phyloP scores from a whole-genome alignment of 2,329 filamentous ascomycete genomes.

The Leptographium lundbergii region DNA sequence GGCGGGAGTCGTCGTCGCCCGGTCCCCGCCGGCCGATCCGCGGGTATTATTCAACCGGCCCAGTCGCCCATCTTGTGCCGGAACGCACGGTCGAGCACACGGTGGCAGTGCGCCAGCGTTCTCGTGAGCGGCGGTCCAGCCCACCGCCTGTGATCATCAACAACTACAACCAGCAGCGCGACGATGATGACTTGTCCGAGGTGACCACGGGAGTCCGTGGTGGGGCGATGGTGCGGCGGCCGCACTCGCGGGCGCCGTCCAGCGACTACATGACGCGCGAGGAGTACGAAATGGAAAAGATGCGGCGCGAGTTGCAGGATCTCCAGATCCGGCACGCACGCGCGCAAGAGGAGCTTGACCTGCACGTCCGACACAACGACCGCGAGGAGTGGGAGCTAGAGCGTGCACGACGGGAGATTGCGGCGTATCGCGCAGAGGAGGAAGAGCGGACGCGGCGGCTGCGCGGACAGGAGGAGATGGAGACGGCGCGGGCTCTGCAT shows the following conservation, averaged over 20 bases:
- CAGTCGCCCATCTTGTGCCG: conserved; percentile 28
- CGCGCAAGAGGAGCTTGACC: conserved; percentile 30
- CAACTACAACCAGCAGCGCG: conserved; percentile 33
- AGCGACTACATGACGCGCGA: conserved; percentile 26
- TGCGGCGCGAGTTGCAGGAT: conserved; percentile 30
- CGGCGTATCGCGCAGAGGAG: conserved; percentile 27
- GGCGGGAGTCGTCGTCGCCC: conserved; percentile 20
- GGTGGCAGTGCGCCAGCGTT: conserved; percentile 29
- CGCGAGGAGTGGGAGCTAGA: conserved; percentile 27
- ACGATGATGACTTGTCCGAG: conserved; percentile 22
- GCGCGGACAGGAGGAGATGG: conserved; percentile 21
- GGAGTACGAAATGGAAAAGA: conserved; percentile 23
- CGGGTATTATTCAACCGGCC: conserved; percentile 27
- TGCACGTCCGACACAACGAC: conserved; percentile 36
- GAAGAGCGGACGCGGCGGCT: conserved; percentile 20
- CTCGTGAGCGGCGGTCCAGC: conserved; percentile 32
- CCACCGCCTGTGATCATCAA: conserved; percentile 44
- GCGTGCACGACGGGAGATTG: conserved; percentile 28
- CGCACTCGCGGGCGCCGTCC: conserved; percentile 12
- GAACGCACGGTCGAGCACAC: conserved; percentile 25
- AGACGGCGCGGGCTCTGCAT: conserved; percentile 13
- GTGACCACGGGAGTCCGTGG: conserved; percentile 14
- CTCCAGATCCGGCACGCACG: conserved; percentile 29
- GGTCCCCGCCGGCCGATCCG: conserved; percentile 20
- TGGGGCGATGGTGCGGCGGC: conserved; percentile 14